Base-by-base conservation (phyloP, 2,329 filamentous ascomycete species). In the Akanthomyces muscarius region DNA sequence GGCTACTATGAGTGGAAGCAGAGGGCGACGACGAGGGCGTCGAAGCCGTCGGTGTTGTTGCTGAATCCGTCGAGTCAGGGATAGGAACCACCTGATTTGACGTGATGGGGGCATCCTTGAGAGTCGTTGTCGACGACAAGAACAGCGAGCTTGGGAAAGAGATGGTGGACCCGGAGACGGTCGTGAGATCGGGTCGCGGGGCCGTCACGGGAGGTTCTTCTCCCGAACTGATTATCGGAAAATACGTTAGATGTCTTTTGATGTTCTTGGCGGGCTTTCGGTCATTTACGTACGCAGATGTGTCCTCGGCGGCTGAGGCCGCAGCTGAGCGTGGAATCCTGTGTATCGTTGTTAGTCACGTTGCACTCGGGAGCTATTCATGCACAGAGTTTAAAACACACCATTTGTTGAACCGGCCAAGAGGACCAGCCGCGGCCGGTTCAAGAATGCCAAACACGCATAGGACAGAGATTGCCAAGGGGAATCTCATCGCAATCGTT, bases 391-490 rank as follows among this genome's bases (percentile, higher is more conserved):
- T 6, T 10, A 6, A 6, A 11, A 76, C 74, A 71, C 64, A 57
- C 55, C 44, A 41, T 52, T 66, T 66, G 71, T 66, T 67, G 67
- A 66, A 69, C 71, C 72, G 73, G 70, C 60, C 69, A 38, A 74
- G 67, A 71, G 72, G 76, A 67, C 74, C 75, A 67, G 74, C 74
- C 72, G 73, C 68, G 28, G 68, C 68, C 62, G 65, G 71, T 65
- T 71, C 69, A 23, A 68, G 66, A 68, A 67, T 62, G 59, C 72
- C 63, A 63, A 75, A 67, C 61, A 73, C 47, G 66, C 63, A 70
- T 6, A 74, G 58, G 64, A 64, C 71, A 38, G 69, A 64, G 25
- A 63, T 64, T 21, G 64, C 65, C 41, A 64, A 44, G 16, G 65
- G 64, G 60, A 62, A 68, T 42, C 64, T 65, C 69, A 72, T 72